Conservation (phyloP, 1,284 basidiomycete genomes). For the Porogramme epimiltina region DNA sequence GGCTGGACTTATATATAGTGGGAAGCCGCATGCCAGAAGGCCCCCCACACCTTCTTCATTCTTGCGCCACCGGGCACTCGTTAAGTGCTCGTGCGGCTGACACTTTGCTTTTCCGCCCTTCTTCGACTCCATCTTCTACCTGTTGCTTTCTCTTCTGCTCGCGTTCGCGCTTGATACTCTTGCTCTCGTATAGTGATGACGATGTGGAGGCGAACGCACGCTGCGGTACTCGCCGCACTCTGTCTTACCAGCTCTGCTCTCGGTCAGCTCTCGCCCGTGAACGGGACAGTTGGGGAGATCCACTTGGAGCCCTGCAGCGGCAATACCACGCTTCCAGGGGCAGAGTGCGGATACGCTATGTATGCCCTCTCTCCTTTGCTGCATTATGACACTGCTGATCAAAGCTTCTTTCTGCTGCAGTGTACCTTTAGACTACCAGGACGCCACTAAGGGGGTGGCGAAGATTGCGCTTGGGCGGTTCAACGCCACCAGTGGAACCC, state of each 20-base stretch:
- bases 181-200: too few species aligned
- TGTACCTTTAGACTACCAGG: slow-evolving; percentile 29
- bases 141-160: too few species aligned
- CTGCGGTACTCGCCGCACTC: background rate
- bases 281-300: slow-evolving; percentile 8
- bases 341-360: slow-evolving; percentile 27
- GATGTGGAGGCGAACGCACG: too few species aligned
- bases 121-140: too few species aligned
- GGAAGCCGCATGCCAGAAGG: too few species aligned
- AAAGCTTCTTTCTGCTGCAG: slow-evolving; percentile 4
- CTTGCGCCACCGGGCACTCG: too few species aligned
- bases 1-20: too few species aligned
- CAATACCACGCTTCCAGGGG: slow-evolving; percentile 10
- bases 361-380: slow-evolving; percentile 6
- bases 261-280: background rate
- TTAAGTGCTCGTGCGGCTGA: too few species aligned
- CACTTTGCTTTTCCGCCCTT: too few species aligned
- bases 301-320: slow-evolving; percentile 13
- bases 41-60: too few species aligned
- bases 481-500: slow-evolving; percentile 19
- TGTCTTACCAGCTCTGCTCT: background rate
- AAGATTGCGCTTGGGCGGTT: slow-evolving; percentile 26
- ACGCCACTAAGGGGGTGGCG: slow-evolving; percentile 24
- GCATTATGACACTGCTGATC: background rate
- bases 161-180: too few species aligned